phyloP scores from a whole-genome alignment of 2,329 filamentous ascomycete genomes.

The Trichoderma semiorbis region DNA sequence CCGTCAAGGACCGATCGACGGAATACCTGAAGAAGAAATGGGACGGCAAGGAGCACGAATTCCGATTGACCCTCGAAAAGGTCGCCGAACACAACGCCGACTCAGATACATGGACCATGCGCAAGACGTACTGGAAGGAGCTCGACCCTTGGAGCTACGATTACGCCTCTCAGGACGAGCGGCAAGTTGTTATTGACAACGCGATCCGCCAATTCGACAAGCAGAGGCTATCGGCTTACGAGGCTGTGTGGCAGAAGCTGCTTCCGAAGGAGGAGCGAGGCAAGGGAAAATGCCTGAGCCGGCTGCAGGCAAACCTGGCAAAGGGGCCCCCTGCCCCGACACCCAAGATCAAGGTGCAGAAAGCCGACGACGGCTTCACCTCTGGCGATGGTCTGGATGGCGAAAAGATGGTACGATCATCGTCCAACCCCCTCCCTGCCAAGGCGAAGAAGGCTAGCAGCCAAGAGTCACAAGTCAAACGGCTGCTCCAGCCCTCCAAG shows the following conservation, averaged over 20 bases:
- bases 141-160: constrained; percentile 62
- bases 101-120: constrained; percentile 52
- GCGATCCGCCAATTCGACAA: constrained; percentile 59
- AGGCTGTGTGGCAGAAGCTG: constrained; percentile 60
- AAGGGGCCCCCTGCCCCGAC: constrained; percentile 46
- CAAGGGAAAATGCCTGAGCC: constrained; percentile 57
- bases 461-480: constrained; percentile 55
- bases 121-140: constrained; percentile 59
- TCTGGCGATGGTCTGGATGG: constrained; percentile 38
- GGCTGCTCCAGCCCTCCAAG: constrained; percentile 41
- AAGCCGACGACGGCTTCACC: constrained; percentile 45
- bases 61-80: constrained; percentile 54
- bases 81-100: constrained; percentile 51
- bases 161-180: constrained; percentile 51
- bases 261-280: constrained; percentile 56
- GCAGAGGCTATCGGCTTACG: constrained; percentile 52
- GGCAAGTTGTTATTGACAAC: constrained; percentile 59
- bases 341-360: constrained; percentile 50
- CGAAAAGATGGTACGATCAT: constrained; percentile 47
- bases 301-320: constrained; percentile 56
- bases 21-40: constrained; percentile 50
- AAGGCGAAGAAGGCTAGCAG: constrained; percentile 56
- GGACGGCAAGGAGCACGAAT: constrained; percentile 51
- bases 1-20: constrained; percentile 49
- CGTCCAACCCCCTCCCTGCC: constrained; percentile 47